These are phyloP conservation scores for Nicotiana tomentosiformis DNA, from an alignment of 257 asterid genomes.

Conservation along the genomic window DNA sequence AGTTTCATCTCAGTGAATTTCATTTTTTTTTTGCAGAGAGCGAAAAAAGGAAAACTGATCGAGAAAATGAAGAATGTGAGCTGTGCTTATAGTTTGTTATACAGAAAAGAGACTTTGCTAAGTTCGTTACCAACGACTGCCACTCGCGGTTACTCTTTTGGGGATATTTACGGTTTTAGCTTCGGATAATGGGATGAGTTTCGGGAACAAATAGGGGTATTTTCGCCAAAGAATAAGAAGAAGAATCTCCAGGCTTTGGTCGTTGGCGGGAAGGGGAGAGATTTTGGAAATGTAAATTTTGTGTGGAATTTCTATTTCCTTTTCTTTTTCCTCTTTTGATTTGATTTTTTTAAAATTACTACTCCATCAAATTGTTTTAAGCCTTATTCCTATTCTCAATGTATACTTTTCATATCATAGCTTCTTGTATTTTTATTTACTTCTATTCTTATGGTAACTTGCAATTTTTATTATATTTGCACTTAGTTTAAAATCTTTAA, in stretches of 20 bases:
- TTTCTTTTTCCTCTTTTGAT: background rate
- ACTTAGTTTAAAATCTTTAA: too few relatives aligned
- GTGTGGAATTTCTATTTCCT: background rate
- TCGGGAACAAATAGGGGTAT: background rate
- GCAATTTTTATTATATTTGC: too few relatives aligned
- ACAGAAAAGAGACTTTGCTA: background rate
- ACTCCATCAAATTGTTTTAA: background rate
- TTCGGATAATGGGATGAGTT: background rate
- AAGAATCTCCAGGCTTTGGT: background rate
- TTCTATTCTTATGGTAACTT: too few relatives aligned
- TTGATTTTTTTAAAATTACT: background rate
- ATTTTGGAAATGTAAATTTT: background rate
- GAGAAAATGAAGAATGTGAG: background rate
- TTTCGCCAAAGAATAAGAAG: background rate
- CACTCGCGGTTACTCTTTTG: background rate
- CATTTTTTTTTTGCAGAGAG: background rate
- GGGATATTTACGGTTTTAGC: background rate
- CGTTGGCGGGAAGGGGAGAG: background rate
- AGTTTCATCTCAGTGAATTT: background rate
- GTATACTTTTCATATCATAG: too few relatives aligned
- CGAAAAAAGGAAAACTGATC: background rate
- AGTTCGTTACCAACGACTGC: background rate
- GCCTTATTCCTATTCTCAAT: background rate
- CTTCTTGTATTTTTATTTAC: too few relatives aligned
- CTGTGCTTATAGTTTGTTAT: background rate